Evolutionary conservation across 305 asterid species (phyloP).

Genomic region (Fraxinus greggii): DNA sequence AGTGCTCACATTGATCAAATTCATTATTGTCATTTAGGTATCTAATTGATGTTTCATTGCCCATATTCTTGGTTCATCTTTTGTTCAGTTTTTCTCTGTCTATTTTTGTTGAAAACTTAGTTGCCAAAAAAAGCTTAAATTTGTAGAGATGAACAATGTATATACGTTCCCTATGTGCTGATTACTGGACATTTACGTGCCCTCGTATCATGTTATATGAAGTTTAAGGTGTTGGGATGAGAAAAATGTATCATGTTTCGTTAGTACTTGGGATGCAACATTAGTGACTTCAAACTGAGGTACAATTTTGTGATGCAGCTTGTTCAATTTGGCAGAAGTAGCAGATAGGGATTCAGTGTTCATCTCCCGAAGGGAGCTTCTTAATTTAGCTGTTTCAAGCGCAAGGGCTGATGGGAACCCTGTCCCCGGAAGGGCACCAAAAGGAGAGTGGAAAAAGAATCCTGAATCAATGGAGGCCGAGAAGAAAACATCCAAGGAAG

Average conservation of each 20-base stretch:
- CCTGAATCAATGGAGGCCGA: conserved; percentile 31
- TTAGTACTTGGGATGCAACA: conserved; percentile 1
- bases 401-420: conserved; percentile 42
- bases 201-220: background rate
- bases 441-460: conserved; percentile 29
- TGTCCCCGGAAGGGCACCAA: conserved; percentile 28
- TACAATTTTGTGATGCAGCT: conserved; percentile 78
- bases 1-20: background rate
- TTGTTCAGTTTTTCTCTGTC: background rate
- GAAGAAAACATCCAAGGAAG: conserved; percentile 44
- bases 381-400: conserved; percentile 23
- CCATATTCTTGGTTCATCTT: background rate
- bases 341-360: conserved; percentile 30
- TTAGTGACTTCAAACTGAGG: conserved; percentile 46
- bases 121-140: background rate
- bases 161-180: background rate
- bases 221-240: background rate
- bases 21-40: background rate
- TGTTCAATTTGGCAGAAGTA: conserved; percentile 86
- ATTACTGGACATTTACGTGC: background rate
- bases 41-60: background rate
- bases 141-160: background rate
- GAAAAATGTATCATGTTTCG: background rate
- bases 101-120: background rate
- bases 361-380: conserved; percentile 16